These are phyloP conservation scores for Kitagawia praeruptora DNA, from an alignment of 129 eudicot genomes.

Conservation along the genomic window DNA sequence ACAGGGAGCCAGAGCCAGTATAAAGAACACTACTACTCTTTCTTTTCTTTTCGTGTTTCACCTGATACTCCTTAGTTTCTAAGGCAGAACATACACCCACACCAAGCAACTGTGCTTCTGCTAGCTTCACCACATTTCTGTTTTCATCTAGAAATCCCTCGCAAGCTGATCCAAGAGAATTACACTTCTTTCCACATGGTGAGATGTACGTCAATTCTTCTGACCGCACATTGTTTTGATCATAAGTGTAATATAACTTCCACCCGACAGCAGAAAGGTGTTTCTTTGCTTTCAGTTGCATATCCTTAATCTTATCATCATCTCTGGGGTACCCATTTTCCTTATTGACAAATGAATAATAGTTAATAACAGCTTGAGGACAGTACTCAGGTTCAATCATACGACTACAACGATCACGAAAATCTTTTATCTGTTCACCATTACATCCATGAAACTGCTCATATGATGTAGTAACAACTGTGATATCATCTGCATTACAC, in stretches of 20 bases:
- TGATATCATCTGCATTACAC: constrained; percentile 6
- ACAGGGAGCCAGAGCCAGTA: neutral
- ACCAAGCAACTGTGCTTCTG: neutral
- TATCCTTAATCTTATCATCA: neutral
- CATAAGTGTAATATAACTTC: constrained; percentile 18
- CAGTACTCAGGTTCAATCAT: constrained; percentile 38
- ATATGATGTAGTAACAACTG: neutral
- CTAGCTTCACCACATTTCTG: constrained; percentile 8
- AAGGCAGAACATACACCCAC: neutral
- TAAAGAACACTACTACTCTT: constrained; percentile 17
- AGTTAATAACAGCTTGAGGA: constrained; percentile 46
- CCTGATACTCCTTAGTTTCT: constrained; percentile 1
- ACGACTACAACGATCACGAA: constrained; percentile 9
- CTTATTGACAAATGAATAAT: constrained; percentile 5
- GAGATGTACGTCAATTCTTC: constrained; percentile 34
- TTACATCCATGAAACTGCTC: constrained; percentile 10
- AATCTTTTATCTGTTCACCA: neutral
- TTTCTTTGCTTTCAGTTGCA: constrained; percentile 32
- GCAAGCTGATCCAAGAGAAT: constrained; percentile 42
- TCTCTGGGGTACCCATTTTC: neutral
- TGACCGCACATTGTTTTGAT: neutral
- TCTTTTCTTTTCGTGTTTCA: constrained; percentile 27
- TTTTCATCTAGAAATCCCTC: constrained; percentile 15
- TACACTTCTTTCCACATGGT: constrained; percentile 34
- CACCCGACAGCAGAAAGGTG: constrained; percentile 66